Evolutionary conservation across 345 rosid species (phyloP), one percentile per base, ranked within the genome.

Genomic region (Crucihimalaya himalaica): DNA sequence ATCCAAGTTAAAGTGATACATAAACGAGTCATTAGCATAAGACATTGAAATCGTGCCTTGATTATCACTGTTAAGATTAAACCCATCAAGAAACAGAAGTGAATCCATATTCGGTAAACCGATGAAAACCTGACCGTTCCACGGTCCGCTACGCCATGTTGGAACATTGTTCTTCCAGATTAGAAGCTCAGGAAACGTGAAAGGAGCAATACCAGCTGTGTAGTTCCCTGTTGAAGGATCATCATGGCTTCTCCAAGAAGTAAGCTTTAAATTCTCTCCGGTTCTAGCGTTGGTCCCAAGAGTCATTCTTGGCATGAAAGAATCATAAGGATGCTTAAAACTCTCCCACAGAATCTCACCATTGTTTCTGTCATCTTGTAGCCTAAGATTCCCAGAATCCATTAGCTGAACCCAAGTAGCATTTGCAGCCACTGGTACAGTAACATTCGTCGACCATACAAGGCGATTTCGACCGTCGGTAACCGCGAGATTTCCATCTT

Each of bases 171-270:
- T 81, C 0, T 89, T 87, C 93, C 89, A 79, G 11, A 84, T 25
- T 8, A 82, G 52, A 21, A 55, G 0, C 60, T 89, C 73, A 16
- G 86, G 87, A 37, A 79, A 58, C 13, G 43, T 47, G 13, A 5
- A 35, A 54, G 79, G 50, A 9, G 63, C 68, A 18, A 85, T 58
- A 20, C 86, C 84, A 11, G 8, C 11, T 5, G 88, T 72, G 27
- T 82, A 89, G 20, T 62, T 64, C 39, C 90, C 89, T 6, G 52
- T 47, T 9, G 89, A 79, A 64, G 89, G 94, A 83, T 89, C 94
- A 31, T 76, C 75, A 51, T 61, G 35, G 60, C 68, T 77, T 81
- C 37, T 85, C 89, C 89, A 88, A 16, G 89, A 86, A 43, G 76
- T 78, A n/a, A 86, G 27, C 72, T 9, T 39, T 23, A 16, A 40